Percentiles rank a stretch among this genome's conserved stretches.
These are phyloP conservation scores for Saccharomycopsis schoenii DNA, from an alignment of 805 yeast species.

Conservation along the genomic window DNA sequence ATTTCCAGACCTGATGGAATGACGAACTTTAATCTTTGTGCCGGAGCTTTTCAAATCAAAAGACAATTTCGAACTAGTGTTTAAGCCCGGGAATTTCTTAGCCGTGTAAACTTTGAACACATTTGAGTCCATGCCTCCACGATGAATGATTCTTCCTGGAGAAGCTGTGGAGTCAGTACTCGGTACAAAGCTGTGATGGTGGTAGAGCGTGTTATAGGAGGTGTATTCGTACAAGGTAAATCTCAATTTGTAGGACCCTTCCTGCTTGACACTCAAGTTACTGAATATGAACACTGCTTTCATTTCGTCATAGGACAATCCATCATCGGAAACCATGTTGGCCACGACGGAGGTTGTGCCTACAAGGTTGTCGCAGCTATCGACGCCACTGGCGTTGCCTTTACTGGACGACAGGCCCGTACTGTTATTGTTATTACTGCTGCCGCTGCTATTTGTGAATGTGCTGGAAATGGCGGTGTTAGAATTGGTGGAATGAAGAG, in stretches of 20 bases:
- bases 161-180: background rate
- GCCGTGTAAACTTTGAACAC: slow-evolving; percentile 32
- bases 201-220: slow-evolving; percentile 5
- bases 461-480: background rate
- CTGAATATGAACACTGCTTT: slow-evolving; percentile 18
- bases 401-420: background rate
- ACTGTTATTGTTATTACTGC: too few relatives aligned
- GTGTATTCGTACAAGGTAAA: slow-evolving; percentile 16
- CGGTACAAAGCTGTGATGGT: slow-evolving; percentile 3
- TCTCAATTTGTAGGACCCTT: slow-evolving; percentile 16
- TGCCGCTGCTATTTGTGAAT: background rate
- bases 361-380: slow-evolving; percentile 15
- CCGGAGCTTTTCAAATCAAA: slow-evolving; percentile 18
- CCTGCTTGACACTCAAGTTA: slow-evolving; percentile 18
- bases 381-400: background rate
- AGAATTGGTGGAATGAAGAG: background rate
- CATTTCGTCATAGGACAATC: slow-evolving; percentile 5
- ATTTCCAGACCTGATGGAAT: slow-evolving; percentile 37
- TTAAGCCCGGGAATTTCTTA: slow-evolving; percentile 36
- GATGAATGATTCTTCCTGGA: slow-evolving; percentile 11
- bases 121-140: slow-evolving; percentile 25
- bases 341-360: slow-evolving; percentile 19
- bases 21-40: slow-evolving; percentile 17
- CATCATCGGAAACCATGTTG: slow-evolving; percentile 16
- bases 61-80: slow-evolving; percentile 27